Evolutionary conservation across 139 green algal species (phyloP).

Genomic region (Zygnema circumcarinatum): DNA sequence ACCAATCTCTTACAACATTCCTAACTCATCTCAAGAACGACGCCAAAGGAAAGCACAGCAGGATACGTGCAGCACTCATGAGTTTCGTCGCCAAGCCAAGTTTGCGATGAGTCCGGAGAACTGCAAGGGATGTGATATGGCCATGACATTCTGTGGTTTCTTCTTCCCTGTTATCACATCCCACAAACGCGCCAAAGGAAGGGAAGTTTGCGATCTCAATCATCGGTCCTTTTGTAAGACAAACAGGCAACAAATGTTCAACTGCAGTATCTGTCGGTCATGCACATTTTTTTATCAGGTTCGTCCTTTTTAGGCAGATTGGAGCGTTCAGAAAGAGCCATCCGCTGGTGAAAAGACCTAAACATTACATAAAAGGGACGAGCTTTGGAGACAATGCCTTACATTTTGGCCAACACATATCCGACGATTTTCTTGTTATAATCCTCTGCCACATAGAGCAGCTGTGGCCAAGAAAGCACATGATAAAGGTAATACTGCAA

Average conservation of each 20-base stretch:
- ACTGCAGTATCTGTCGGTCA: too few species aligned
- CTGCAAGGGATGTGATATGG: conserved; percentile 97
- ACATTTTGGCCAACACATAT: conserved; percentile 99
- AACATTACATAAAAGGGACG: too few species aligned
- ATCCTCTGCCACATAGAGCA: conserved; percentile 97
- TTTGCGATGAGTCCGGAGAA: conserved; percentile 93
- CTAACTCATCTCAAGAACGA: too few species aligned
- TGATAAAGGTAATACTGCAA: conserved; percentile 99
- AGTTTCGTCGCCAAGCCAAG: conserved; percentile 94
- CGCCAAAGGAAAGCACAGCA: too few species aligned
- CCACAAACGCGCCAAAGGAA: too few species aligned
- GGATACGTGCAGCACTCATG: conserved; percentile 88
- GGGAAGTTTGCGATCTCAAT: too few species aligned
- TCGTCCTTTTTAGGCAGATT: not conserved
- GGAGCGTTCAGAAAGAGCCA: too few species aligned
- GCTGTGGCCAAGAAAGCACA: conserved; percentile 96
- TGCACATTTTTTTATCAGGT: not conserved
- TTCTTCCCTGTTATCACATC: conserved; percentile 75
- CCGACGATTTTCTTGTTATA: conserved; percentile 95
- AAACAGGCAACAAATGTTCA: too few species aligned
- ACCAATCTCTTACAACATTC: too few species aligned
- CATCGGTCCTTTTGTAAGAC: too few species aligned
- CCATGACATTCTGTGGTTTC: conserved; percentile 81
- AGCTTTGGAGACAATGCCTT: not conserved
- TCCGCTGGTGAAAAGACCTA: too few species aligned